These are phyloP conservation scores for Calocybe cyanea DNA, from an alignment of 768 basidiomycete genomes.

Conservation along the genomic window DNA sequence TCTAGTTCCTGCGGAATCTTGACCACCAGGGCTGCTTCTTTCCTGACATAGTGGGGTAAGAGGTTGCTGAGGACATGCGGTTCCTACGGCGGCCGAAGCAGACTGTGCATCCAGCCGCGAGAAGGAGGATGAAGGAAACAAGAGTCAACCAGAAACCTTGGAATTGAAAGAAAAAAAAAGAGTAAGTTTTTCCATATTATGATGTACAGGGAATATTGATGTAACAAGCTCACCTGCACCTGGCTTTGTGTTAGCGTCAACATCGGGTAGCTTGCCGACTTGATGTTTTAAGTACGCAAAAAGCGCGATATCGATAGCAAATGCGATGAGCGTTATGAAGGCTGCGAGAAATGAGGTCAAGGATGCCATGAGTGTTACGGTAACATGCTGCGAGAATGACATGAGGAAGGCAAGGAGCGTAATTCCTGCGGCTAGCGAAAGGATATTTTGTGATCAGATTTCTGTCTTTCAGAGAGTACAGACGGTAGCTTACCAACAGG, in stretches of 20 bases:
- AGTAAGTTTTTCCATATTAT: neutral
- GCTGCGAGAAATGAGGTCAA: conserved; percentile 71
- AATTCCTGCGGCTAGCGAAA: conserved; percentile 41
- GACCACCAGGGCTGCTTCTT: conserved; percentile 29
- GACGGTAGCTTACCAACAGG: conserved; percentile 55
- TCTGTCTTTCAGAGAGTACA: neutral
- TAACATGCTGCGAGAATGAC: conserved; percentile 55
- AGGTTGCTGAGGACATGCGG: conserved; percentile 40
- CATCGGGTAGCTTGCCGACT: conserved; percentile 44
- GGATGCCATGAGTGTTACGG: conserved; percentile 59
- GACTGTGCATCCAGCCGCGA: conserved; percentile 64
- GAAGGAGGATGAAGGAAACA: conserved; percentile 56
- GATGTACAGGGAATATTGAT: neutral
- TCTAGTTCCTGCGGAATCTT: conserved; percentile 35
- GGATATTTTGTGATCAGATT: neutral
- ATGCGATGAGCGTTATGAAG: conserved; percentile 63
- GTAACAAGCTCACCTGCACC: conserved; percentile 51
- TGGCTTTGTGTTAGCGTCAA: conserved; percentile 45
- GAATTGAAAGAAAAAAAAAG: no score
- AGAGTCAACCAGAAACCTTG: conserved; percentile 77
- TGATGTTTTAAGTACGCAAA: conserved; percentile 58
- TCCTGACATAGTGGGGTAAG: conserved; percentile 28
- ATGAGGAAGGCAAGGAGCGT: conserved; percentile 62
- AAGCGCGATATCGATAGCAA: conserved; percentile 75
- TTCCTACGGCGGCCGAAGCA: conserved; percentile 63